Evolutionary conservation across 108 stramenopile genomes (phyloP).

Genomic region (Nannochloropsis granulata): DNA sequence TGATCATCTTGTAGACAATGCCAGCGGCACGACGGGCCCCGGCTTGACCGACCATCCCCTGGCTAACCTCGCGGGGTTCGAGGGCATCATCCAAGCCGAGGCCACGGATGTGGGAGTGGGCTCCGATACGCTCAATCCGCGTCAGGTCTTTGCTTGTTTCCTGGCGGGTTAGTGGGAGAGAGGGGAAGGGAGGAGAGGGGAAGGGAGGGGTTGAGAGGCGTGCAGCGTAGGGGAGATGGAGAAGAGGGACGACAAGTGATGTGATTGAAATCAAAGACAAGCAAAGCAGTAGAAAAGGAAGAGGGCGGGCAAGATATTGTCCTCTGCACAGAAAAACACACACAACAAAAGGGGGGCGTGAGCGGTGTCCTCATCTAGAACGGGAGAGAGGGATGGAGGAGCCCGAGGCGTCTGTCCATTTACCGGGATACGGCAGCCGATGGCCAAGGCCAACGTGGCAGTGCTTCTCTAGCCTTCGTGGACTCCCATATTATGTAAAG

Average conservation of each 20-base stretch:
- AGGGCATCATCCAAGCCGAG: conserved; percentile 88
- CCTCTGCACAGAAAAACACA: background rate
- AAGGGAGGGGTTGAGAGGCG: background rate
- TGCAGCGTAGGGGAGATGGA: no score
- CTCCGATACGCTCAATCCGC: conserved; percentile 94
- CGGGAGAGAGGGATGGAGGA: no score
- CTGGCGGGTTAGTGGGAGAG: background rate
- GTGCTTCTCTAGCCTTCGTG: no score
- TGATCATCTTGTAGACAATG: conserved; percentile 66
- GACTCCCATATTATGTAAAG: no score
- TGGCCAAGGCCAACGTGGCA: no score
- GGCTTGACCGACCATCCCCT: conserved; percentile 52
- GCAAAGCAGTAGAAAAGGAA: no score
- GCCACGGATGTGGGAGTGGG: conserved; percentile 96
- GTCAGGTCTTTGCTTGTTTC: conserved; percentile 48
- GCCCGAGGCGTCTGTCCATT: no score
- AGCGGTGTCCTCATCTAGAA: no score
- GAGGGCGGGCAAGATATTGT: no score
- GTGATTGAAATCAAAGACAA: no score
- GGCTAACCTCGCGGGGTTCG: conserved; percentile 60
- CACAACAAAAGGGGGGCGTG: background rate
- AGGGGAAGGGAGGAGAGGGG: background rate
- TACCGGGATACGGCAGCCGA: no score
- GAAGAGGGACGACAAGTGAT: no score
- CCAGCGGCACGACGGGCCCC: conserved; percentile 51